phyloP scores from a whole-genome alignment of 192 early-diverging fungal species.

The Rhizophagus prolifer region DNA sequence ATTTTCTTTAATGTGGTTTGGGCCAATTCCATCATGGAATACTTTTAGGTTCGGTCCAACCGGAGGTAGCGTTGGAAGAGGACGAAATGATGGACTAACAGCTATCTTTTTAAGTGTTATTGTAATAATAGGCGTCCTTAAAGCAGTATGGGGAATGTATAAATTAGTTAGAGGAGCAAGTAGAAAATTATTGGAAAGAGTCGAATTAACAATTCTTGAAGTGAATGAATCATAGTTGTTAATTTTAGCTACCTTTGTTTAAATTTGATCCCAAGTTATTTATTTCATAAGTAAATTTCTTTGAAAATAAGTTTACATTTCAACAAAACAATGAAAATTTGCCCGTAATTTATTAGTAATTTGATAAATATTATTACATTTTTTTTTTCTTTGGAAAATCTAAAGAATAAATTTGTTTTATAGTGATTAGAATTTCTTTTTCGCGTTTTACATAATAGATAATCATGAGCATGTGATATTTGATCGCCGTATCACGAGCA shows the following conservation, averaged over 20 bases:
- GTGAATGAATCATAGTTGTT: constrained; percentile 11
- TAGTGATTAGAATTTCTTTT: too few species aligned
- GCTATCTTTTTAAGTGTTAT: constrained; percentile 5
- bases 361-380: too few species aligned
- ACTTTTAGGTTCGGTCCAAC: constrained; percentile 34
- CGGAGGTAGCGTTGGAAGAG: constrained; percentile 34
- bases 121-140: constrained; percentile 15
- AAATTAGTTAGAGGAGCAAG: constrained; percentile 15
- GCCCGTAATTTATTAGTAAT: too few species aligned
- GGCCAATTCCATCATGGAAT: constrained; percentile 35
- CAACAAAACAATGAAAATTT: too few species aligned
- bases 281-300: too few species aligned
- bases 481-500: too few species aligned
- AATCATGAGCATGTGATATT: too few species aligned
- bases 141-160: constrained; percentile 25
- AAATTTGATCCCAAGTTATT: not conserved
- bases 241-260: not conserved
- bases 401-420: too few species aligned
- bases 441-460: too few species aligned
- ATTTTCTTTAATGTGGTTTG: constrained; percentile 40
- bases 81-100: constrained; percentile 28
- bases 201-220: constrained; percentile 22
- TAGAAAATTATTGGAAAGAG: constrained; percentile 15
- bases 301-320: too few species aligned
- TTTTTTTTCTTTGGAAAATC: too few species aligned